Conservation (phyloP, 106 monocot genomes). For the Platanthera guangdongensis region DNA sequence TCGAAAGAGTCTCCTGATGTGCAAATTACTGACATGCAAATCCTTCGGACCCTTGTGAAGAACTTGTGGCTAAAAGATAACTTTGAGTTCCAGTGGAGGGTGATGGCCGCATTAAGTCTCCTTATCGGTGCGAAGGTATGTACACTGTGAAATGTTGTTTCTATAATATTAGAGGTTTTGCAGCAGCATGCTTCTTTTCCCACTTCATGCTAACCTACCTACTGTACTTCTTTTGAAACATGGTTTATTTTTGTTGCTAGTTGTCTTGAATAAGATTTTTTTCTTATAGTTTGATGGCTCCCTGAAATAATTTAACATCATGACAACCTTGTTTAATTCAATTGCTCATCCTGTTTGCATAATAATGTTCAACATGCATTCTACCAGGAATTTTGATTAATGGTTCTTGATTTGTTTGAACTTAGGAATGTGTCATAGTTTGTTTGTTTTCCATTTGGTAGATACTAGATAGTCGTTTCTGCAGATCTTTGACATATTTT, state of each 20-base stretch:
- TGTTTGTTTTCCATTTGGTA: neutral
- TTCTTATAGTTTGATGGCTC: neutral
- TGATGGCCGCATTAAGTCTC: constrained; percentile 57
- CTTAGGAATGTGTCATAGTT: neutral
- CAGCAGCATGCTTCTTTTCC: neutral
- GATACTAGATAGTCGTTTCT: neutral
- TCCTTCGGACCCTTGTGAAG: constrained; percentile 60
- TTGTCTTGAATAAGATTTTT: neutral
- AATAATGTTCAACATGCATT: neutral
- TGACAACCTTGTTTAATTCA: neutral
- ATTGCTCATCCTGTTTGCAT: no score
- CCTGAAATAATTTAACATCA: neutral
- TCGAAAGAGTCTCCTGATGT: constrained; percentile 40
- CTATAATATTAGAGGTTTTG: neutral
- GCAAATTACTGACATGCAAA: constrained; percentile 56
- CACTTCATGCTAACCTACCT: neutral
- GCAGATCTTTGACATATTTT: neutral
- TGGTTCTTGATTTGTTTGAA: neutral
- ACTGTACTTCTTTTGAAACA: neutral
- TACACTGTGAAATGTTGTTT: neutral
- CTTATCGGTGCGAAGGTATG: constrained; percentile 90
- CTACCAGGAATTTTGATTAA: neutral
- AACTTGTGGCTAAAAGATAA: constrained; percentile 81
- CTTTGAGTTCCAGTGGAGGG: constrained; percentile 66
- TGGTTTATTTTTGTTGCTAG: neutral